Evolutionary conservation across 495 filamentous ascomycete genomes (phyloP).

Genomic region (Chaetomium cochliodes): DNA sequence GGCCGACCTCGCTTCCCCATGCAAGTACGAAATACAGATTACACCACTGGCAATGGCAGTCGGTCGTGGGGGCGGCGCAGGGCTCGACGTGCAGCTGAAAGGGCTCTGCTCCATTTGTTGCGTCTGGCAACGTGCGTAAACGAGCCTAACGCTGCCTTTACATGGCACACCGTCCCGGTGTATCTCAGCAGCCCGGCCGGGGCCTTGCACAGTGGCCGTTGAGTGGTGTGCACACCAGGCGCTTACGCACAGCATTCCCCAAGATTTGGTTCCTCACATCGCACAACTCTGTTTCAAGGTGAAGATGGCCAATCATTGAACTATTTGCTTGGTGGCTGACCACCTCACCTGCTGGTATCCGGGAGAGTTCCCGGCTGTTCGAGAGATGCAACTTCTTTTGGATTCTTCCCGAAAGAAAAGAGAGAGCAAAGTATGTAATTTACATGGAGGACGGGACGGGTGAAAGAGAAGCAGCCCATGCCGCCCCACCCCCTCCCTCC

Average conservation of each 20-base stretch:
- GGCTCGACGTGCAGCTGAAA: background rate
- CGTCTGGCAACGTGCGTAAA: constrained; percentile 11
- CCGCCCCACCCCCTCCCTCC: background rate
- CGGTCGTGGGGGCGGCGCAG: constrained; percentile 1
- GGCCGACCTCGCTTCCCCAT: constrained; percentile 1
- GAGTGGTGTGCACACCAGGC: background rate
- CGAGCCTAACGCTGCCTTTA: background rate
- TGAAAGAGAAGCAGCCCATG: background rate
- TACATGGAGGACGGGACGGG: background rate
- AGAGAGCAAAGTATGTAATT: too few relatives aligned
- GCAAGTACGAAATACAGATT: background rate
- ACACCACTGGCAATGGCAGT: too few relatives aligned
- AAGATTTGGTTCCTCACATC: background rate
- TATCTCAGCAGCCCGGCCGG: background rate
- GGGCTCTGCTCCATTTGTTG: background rate
- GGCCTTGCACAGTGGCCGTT: background rate
- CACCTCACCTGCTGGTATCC: constrained; percentile 14
- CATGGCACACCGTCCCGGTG: background rate
- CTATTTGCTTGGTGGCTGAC: background rate
- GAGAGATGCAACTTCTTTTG: constrained; percentile 9
- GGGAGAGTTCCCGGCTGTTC: constrained; percentile 9
- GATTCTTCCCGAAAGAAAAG: background rate
- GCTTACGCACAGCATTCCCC: background rate
- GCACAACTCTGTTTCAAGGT: constrained; percentile 12
- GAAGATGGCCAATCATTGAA: background rate